Percentiles rank a stretch among this genome's conserved stretches.
Evolutionary conservation across 768 basidiomycete genomes (phyloP).

Genomic region (Kwoniella heveanensis): DNA sequence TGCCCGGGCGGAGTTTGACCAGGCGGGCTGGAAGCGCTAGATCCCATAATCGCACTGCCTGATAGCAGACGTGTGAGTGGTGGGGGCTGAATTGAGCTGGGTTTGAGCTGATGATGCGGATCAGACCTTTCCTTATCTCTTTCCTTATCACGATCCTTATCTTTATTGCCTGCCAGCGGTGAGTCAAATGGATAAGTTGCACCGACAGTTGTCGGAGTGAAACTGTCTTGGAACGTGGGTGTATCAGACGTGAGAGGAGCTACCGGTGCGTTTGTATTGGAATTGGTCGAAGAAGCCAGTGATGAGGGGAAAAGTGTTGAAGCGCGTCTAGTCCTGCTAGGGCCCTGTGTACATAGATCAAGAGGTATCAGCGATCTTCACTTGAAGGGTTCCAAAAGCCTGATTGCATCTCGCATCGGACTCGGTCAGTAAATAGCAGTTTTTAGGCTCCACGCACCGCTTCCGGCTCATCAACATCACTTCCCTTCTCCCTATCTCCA

Average conservation of each 20-base stretch:
- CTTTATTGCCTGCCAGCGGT: constrained; percentile 17
- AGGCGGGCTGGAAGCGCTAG: constrained; percentile 4
- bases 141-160: background rate
- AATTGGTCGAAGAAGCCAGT: constrained; percentile 40
- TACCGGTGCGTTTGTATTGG: constrained; percentile 6
- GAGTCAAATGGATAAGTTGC: constrained; percentile 35
- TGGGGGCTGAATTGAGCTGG: constrained; percentile 22
- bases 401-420: background rate
- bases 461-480: constrained; percentile 34
- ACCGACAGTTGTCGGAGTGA: constrained; percentile 37
- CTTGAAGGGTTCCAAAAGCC: no score
- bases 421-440: background rate
- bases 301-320: constrained; percentile 43
- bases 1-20: background rate
- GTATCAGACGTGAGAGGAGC: constrained; percentile 34
- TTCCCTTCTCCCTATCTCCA: constrained; percentile 19
- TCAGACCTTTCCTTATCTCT: background rate
- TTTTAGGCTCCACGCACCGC: constrained; percentile 24
- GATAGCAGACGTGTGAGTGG: constrained; percentile 34
- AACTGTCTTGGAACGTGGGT: constrained; percentile 39
- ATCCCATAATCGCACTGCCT: constrained; percentile 2
- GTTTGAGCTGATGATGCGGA: background rate
- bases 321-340: constrained; percentile 26
- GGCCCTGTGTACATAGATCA: constrained; percentile 11
- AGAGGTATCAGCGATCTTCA: no score